Evolutionary conservation across 2,329 filamentous ascomycete species (phyloP).

Genomic region (Colletotrichum musicola): DNA sequence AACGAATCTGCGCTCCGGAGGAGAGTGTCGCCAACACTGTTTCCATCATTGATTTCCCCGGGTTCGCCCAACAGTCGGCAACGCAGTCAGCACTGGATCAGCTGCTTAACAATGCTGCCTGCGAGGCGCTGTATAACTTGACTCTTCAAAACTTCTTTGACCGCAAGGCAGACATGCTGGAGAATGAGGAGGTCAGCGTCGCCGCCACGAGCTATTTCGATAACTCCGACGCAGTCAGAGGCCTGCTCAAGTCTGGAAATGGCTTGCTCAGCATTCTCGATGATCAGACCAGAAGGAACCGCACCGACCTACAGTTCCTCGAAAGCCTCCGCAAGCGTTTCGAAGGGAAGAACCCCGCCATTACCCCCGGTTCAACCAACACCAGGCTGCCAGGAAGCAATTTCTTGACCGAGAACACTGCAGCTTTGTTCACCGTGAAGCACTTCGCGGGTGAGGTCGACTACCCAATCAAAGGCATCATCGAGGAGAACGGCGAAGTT

Average conservation of each 20-base stretch:
- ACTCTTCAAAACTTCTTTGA: slow-evolving; percentile 97
- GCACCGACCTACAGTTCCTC: slow-evolving; percentile 88
- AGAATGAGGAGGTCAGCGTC: slow-evolving; percentile 92
- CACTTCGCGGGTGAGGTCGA: slow-evolving; percentile 98
- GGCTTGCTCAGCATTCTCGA: slow-evolving; percentile 94
- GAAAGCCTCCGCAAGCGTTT: slow-evolving; percentile 94
- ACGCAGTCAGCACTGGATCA: slow-evolving; percentile 92
- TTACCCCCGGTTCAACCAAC: slow-evolving; percentile 80
- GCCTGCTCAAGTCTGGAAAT: slow-evolving; percentile 91
- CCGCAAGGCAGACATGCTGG: slow-evolving; percentile 90
- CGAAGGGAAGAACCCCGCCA: slow-evolving; percentile 92
- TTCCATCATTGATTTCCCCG: slow-evolving; percentile 95
- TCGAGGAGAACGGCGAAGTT: slow-evolving; percentile 96
- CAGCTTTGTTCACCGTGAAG: slow-evolving; percentile 88
- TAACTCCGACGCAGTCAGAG: slow-evolving; percentile 94
- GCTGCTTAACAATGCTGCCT: slow-evolving; percentile 93
- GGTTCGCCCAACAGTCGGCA: slow-evolving; percentile 86
- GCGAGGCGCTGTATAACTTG: slow-evolving; percentile 92
- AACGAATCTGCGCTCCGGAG: slow-evolving; percentile 86
- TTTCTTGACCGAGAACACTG: slow-evolving; percentile 84
- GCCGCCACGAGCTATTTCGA: slow-evolving; percentile 97
- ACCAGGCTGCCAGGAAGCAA: slow-evolving; percentile 88
- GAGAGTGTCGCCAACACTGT: slow-evolving; percentile 93
- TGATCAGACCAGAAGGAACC: slow-evolving; percentile 91
- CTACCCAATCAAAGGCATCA: slow-evolving; percentile 85